Evolutionary conservation across 208 protist species (phyloP), one percentile per base, ranked within the genome.

Genomic region (Wallacemonas sp.): DNA sequence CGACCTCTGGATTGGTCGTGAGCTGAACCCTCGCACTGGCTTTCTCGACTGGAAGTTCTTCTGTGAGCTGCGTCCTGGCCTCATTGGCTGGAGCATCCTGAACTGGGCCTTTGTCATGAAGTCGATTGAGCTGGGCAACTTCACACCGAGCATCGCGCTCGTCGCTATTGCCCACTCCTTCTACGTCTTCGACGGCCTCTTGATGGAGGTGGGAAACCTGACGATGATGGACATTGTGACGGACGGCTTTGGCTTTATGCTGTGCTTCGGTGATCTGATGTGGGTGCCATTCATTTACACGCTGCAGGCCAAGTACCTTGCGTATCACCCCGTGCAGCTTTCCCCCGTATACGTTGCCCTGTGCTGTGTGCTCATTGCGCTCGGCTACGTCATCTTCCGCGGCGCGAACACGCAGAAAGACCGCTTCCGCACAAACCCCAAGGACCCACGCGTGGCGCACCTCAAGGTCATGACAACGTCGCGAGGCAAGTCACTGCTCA

Each of bases 221-320:
- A 93, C 89, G n/a, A 98, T 98, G 73, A 97, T 98, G 83, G 98
- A 99, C 80, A 98, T 99, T 48, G 93, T 95, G 33, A 71, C 79
- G 26, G 98, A 99, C 52, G 91, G 97, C 38, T 98, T 98, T 61
- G 98, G 98, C 26, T 99, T 96, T 58, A 98, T 98, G 90, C 79
- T 98, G 19, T 91, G 85, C 75, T 99, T 96, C 54, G 97, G 98
- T 37, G 95, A 98, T 71, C 76, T 98, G 3, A 66, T 75, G 0
- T 99, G 97, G 96, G 85, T 99, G 12, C 95, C 97, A 13, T 98
- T 97, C 69, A 97, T 89, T 9, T 98, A 98, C 78, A 94, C 94
- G 4, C 77, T 98, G 29, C 94, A 98, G 74, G 82, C 83, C n/a
- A 90, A 87, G 67, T 99, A 97, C 67, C 78, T 93, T 38, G 66